Evolutionary conservation across 495 filamentous ascomycete species (phyloP).

Genomic region (Penicillium alfredii): DNA sequence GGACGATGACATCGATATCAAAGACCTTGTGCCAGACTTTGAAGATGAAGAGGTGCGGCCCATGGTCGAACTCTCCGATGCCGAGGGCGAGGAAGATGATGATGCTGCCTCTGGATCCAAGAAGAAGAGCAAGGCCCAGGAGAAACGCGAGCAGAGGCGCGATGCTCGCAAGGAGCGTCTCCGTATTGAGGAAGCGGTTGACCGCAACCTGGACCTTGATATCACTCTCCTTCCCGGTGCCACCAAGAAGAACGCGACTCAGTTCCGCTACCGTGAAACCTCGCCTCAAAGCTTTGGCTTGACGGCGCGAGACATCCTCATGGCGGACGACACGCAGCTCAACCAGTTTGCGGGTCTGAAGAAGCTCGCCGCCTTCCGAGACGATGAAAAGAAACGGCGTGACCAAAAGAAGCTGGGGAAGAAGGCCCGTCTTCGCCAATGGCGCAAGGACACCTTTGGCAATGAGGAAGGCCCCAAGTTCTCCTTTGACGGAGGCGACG

Average conservation of each 20-base stretch:
- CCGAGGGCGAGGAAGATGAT: conserved; percentile 47
- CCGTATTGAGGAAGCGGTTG: conserved; percentile 81
- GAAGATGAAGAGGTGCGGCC: conserved; percentile 55
- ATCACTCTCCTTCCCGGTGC: conserved; percentile 51
- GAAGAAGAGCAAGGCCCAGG: conserved; percentile 60
- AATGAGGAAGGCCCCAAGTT: conserved; percentile 55
- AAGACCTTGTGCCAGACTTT: conserved; percentile 84
- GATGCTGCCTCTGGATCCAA: conserved; percentile 32
- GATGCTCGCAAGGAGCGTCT: conserved; percentile 69
- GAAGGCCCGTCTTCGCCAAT: conserved; percentile 82
- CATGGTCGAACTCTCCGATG: conserved; percentile 48
- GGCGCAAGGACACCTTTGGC: conserved; percentile 91
- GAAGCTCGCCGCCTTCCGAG: conserved; percentile 85
- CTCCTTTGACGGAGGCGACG: conserved; percentile 18
- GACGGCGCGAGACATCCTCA: conserved; percentile 81
- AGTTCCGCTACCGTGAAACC: conserved; percentile 90
- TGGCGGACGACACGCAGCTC: conserved; percentile 79
- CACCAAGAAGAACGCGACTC: conserved; percentile 47
- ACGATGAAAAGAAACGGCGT: conserved; percentile 76
- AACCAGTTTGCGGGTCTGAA: conserved; percentile 91
- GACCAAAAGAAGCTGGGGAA: conserved; percentile 86
- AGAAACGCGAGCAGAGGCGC: conserved; percentile 64
- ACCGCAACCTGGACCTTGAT: conserved; percentile 70
- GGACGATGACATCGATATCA: conserved; percentile 96
- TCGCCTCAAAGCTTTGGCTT: conserved; percentile 86